A percentile compares a stretch with the other conserved stretches of the same genome.
Evolutionary conservation across 2,329 filamentous ascomycete species (phyloP).

Genomic region (Helminthosporium solani): DNA sequence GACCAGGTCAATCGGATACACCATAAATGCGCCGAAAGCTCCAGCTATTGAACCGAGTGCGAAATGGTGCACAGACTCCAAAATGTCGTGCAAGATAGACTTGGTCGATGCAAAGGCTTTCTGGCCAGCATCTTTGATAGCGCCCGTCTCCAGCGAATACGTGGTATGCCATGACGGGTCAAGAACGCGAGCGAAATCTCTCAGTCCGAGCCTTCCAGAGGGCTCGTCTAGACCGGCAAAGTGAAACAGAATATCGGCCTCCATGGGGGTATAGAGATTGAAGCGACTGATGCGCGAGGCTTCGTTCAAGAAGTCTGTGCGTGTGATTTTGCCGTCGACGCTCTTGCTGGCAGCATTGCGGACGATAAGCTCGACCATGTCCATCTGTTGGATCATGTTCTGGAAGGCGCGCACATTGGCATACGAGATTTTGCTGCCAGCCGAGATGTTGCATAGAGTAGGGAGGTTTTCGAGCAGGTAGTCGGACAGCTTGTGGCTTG

Average conservation of each 20-base stretch:
- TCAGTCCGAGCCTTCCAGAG: constrained; percentile 76
- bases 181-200: constrained; percentile 91
- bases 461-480: constrained; percentile 88
- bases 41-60: constrained; percentile 84
- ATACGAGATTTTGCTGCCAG: constrained; percentile 92
- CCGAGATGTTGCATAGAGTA: constrained; percentile 91
- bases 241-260: constrained; percentile 97
- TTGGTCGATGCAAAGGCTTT: constrained; percentile 58
- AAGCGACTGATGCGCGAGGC: constrained; percentile 88
- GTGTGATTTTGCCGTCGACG: constrained; percentile 86
- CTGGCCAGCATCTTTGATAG: constrained; percentile 48
- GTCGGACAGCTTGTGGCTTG: constrained; percentile 94
- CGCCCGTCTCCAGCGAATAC: constrained; percentile 55
- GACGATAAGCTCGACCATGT: constrained; percentile 90
- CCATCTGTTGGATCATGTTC: constrained; percentile 97
- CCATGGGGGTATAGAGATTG: constrained; percentile 96
- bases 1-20: constrained; percentile 97
- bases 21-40: constrained; percentile 98
- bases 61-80: constrained; percentile 88
- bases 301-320: constrained; percentile 91
- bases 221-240: constrained; percentile 92
- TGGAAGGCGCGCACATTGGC: constrained; percentile 97
- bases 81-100: constrained; percentile 61
- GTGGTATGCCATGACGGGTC: constrained; percentile 85
- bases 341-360: constrained; percentile 83